Evolutionary conservation across 2,329 filamentous ascomycete genomes (phyloP), one percentile per base, ranked within the genome.

Genomic region (Claviceps paspali): DNA sequence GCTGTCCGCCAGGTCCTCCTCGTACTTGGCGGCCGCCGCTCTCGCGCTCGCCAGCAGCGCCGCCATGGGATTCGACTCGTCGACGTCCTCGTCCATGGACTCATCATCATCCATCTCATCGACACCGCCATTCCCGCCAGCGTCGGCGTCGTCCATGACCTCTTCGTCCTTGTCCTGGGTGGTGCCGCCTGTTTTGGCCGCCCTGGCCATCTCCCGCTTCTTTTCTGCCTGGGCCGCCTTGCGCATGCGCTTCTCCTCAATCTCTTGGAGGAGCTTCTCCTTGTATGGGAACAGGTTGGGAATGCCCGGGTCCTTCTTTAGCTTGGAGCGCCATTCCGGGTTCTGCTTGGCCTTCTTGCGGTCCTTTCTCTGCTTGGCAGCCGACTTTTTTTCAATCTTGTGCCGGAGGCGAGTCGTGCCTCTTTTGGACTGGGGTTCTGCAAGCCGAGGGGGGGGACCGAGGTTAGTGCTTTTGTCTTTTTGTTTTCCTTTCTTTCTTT

Each of bases 211-310:
- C 53, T 92, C 82, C 44, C 74, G 74, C 49, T 75, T 70, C 53
- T 73, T 73, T 56, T 73, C 67, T 40, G 72, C 70, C 53, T 94
- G 84, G 52, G 94, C 86, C 45, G 76, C 76, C 65, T 88, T 95
- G 57, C 73, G 66, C 47, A 79, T 65, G 54, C 81, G 81, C 50
- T 76, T 80, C 62, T 94, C 84, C 63, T 98, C 91, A 49, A 98
- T 92, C 61, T 98, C 86, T 41, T 87, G 77, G 24, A 98, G 72
- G 21, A 98, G 73, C 67, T 82, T 87, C 59, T 95, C 87, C 66
- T 98, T 98, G 70, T 91, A 95, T 1, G 91, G 91, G 64, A 95
- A 98, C 26, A 95, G 64, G 55, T 96, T 98, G 29, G 91, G 91
- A 44, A 98, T 95, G 34, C 91, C 91, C 18, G 88, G 91, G 52